phyloP scores from a whole-genome alignment of 495 filamentous ascomycete species.

The Alectoria sarmentosa region DNA sequence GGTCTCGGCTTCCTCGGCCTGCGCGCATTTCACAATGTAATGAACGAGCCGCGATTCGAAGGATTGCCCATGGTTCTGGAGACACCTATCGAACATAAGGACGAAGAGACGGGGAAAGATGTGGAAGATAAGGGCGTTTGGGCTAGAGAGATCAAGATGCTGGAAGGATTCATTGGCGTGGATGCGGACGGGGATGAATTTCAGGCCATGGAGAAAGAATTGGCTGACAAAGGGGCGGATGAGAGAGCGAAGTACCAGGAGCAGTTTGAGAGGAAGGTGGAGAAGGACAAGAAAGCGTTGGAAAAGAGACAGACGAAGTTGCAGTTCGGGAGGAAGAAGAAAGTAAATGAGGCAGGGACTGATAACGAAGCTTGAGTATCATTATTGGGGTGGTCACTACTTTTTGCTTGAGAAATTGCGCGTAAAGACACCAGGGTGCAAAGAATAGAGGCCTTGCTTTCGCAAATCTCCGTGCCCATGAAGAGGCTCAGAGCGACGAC shows the following conservation, averaged over 20 bases:
- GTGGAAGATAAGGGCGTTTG: constrained; percentile 69
- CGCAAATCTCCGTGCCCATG: background rate
- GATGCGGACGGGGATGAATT: constrained; percentile 67
- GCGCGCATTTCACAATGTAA: constrained; percentile 80
- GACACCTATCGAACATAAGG: constrained; percentile 75
- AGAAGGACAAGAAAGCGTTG: constrained; percentile 26
- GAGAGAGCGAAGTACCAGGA: constrained; percentile 70
- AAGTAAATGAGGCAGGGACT: constrained; percentile 15
- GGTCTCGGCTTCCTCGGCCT: constrained; percentile 88
- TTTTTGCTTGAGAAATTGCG: background rate
- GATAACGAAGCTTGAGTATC: constrained; percentile 1
- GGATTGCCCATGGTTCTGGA: constrained; percentile 87
- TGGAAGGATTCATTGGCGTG: constrained; percentile 82
- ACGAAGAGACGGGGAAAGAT: constrained; percentile 35
- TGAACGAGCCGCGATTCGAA: constrained; percentile 74
- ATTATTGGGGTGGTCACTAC: background rate
- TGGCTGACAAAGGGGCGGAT: constrained; percentile 58
- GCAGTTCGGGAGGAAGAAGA: constrained; percentile 22
- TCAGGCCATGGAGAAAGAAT: constrained; percentile 48
- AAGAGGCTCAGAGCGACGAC: background rate
- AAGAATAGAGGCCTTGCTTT: background rate
- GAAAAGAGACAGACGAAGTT: constrained; percentile 24
- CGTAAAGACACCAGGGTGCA: background rate
- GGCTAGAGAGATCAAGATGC: constrained; percentile 80
- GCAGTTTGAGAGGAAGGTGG: constrained; percentile 62